These are phyloP conservation scores for Trichoderma gracile DNA, from an alignment of 2,329 filamentous ascomycete species.

Conservation along the genomic window DNA sequence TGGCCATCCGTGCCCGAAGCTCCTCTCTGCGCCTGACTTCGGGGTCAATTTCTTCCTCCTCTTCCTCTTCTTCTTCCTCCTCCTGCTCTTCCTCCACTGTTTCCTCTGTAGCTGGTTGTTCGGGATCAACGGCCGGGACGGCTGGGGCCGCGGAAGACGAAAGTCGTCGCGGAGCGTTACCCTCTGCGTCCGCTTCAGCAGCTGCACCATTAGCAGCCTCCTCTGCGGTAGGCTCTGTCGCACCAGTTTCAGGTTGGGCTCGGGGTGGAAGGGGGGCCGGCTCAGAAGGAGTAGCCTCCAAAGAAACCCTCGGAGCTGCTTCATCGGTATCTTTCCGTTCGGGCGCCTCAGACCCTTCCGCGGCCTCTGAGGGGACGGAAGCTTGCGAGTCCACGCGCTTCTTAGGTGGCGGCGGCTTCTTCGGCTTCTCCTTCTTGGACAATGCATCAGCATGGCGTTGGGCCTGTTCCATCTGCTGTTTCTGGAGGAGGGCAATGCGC, in stretches of 20 bases:
- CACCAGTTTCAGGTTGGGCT: slow-evolving; percentile 54
- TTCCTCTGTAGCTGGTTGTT: slow-evolving; percentile 45
- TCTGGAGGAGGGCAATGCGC: slow-evolving; percentile 88
- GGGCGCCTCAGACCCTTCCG: slow-evolving; percentile 36
- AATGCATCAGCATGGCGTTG: slow-evolving; percentile 75
- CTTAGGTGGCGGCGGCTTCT: slow-evolving; percentile 63
- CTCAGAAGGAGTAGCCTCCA: slow-evolving; percentile 45
- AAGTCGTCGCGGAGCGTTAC: slow-evolving; percentile 53
- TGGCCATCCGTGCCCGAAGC: slow-evolving; percentile 91
- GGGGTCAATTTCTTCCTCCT: slow-evolving; percentile 83
- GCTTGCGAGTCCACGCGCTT: slow-evolving; percentile 47
- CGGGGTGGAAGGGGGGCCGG: slow-evolving; percentile 51
- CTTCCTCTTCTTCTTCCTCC: slow-evolving; percentile 69
- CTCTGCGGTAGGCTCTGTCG: slow-evolving; percentile 65
- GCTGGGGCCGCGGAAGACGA: slow-evolving; percentile 31
- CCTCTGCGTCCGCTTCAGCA: slow-evolving; percentile 73
- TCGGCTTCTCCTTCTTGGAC: slow-evolving; percentile 85
- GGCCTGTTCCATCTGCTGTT: slow-evolving; percentile 89
- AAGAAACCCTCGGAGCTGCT: slow-evolving; percentile 49
- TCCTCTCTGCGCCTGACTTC: slow-evolving; percentile 85
- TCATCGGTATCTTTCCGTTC: slow-evolving; percentile 54
- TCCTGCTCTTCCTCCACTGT: slow-evolving; percentile 58
- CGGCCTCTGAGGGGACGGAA: slow-evolving; percentile 45
- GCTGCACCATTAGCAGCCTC: slow-evolving; percentile 63
- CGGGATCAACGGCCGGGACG: slow-evolving; percentile 47